phyloP scores from a whole-genome alignment of 2,329 filamentous ascomycete genomes.

The Biscogniauxia mediterranea region DNA sequence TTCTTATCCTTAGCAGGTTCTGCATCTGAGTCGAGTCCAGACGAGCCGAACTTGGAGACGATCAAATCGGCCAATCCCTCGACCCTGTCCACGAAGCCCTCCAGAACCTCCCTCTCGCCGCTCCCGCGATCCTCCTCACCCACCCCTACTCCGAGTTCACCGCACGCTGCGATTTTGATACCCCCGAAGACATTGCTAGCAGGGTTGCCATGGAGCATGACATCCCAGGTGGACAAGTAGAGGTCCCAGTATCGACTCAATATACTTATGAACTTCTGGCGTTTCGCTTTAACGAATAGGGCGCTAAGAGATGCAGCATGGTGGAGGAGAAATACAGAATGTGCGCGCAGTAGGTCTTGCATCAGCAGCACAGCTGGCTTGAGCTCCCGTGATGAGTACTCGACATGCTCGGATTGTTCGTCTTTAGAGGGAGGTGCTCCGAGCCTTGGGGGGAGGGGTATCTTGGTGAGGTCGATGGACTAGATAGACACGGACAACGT shows the following conservation, averaged over 20 bases:
- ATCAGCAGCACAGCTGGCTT: conserved; percentile 77
- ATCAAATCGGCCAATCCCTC: conserved; percentile 85
- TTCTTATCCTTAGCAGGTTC: conserved; percentile 30
- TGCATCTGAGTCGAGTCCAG: conserved; percentile 30
- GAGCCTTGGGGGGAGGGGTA: conserved; percentile 59
- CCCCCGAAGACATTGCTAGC: conserved; percentile 75
- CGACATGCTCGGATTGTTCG: conserved; percentile 49
- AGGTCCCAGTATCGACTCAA: conserved; percentile 80
- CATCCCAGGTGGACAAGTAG: conserved; percentile 74
- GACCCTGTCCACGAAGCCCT: conserved; percentile 77
- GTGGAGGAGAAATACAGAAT: conserved; percentile 82
- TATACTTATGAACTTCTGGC: conserved; percentile 68
- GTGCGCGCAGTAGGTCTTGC: conserved; percentile 77
- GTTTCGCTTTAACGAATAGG: conserved; percentile 63
- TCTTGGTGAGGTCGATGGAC: conserved; percentile 78
- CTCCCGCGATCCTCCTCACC: conserved; percentile 95
- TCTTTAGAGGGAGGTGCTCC: conserved; percentile 37
- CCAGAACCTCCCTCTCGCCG: conserved; percentile 87
- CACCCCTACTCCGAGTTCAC: conserved; percentile 89
- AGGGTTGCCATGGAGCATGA: conserved; percentile 87
- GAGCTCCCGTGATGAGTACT: conserved; percentile 89
- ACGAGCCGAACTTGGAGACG: conserved; percentile 75
- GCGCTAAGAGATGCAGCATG: conserved; percentile 73
- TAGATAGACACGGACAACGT: conserved; percentile 33
- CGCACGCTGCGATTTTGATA: conserved; percentile 83